Evolutionary conservation across 1,139 yeast species (phyloP).

Genomic region (Kazachstania sp.): DNA sequence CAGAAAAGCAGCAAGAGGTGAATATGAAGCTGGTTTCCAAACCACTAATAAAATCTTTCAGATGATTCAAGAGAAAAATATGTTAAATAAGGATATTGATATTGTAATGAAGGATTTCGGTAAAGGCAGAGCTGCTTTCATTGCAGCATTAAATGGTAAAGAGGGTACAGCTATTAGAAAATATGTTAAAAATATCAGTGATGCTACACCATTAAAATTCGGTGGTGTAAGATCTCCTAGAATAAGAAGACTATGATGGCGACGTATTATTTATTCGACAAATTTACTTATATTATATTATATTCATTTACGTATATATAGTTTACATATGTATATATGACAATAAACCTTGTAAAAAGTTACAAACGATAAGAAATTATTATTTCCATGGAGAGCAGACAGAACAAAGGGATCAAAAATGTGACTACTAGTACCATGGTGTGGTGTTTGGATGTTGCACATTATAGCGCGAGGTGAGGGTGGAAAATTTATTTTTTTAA

Average conservation of each 20-base stretch:
- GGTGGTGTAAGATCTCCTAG: slow-evolving; percentile 91
- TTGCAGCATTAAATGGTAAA: slow-evolving; percentile 77
- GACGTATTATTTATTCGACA: too few species aligned
- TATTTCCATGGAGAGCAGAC: not conserved
- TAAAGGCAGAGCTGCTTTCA: slow-evolving; percentile 81
- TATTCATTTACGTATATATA: not conserved
- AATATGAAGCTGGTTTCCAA: slow-evolving; percentile 92
- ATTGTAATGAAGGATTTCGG: slow-evolving; percentile 75
- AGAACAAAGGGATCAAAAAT: too few species aligned
- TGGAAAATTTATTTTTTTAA: too few species aligned
- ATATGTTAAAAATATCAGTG: slow-evolving; percentile 60
- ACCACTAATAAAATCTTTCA: slow-evolving; percentile 68
- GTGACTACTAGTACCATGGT: too few species aligned
- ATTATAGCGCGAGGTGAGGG: too few species aligned
- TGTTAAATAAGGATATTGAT: slow-evolving; percentile 54
- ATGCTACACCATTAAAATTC: slow-evolving; percentile 71
- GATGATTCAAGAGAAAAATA: slow-evolving; percentile 52
- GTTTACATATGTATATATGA: not conserved
- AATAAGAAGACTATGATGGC: slow-evolving; percentile 56
- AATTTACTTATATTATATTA: too few species aligned
- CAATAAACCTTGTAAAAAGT: slow-evolving; percentile 1
- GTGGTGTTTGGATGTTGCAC: too few species aligned
- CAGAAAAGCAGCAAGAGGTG: slow-evolving; percentile 74
- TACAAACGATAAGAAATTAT: not conserved
- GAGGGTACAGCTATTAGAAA: slow-evolving; percentile 70